Base-by-base conservation (phyloP, 2,329 filamentous ascomycete genomes). In the Chrysoporthe austroafricana region DNA sequence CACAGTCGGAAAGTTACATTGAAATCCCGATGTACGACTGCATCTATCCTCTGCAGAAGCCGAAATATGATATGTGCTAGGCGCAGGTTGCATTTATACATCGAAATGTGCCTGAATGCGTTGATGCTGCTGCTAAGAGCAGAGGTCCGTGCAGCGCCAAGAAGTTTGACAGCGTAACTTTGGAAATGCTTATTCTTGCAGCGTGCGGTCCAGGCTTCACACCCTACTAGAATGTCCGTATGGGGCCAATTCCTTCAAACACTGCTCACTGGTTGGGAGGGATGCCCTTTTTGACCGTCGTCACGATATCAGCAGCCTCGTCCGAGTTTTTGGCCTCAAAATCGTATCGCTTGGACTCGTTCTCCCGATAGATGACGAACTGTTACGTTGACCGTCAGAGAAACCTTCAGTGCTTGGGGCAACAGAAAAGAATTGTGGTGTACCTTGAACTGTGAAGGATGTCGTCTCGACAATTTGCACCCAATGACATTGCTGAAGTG, bases 401-500 rank as follows among this genome's bases (percentile, higher is more conserved):
- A 39, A 34, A n/a, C 3, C 13, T 58, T 36, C 34, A 39, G 5
- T 14, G 2, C 54, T 58, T 58, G 14, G 13, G 32, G 32, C 26
- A 50, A 57, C 14, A 44, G 7, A 16, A 34, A 39, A 76, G 81
- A 11, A 44, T 14, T 8, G 42, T 39, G 16, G 4, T 26, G 69
- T 80, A 93, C 90, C 79, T 94, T 90, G 76, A 96, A 92, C 75
- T 93, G 91, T 66, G 89, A 91, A 1, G 92, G 91, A 76, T 95
- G 92, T 74, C 92, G 91, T 74, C 91, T 85, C 64, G 89, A 90
- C 60, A 94, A 90, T 77, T 94, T 95, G 76, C 91, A 93, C 2
- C 92, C 92, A 18, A 96, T 87, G 6, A 96, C 91, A 66, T 91
- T 91, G 74, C 88, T 91, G 76, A 95, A 94, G 73, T 94, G 92